Evolutionary conservation across 129 eudicot species (phyloP), one percentile per base, ranked within the genome.

Genomic region (Artemisia tridentata): DNA sequence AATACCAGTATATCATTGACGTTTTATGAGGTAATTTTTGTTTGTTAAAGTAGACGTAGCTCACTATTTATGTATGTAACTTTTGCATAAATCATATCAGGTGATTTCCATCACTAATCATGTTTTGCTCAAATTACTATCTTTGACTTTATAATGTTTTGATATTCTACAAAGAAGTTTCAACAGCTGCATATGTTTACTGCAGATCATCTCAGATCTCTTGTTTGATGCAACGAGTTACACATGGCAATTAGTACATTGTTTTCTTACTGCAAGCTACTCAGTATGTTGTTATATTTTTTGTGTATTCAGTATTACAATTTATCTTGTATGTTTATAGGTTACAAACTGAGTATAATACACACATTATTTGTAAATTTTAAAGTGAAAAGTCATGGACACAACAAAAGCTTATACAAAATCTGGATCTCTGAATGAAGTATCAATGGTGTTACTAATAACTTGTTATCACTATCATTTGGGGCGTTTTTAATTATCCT

Each of bases 391-490:
- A 63, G 88, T 86, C 62, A 86, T 89, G 96, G 96, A 89, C 79
- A 86, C 78, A 58, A 93, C 96, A 47, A 89, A 86, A 73, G 67
- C 77, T 41, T 41, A 80, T 80, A 86, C 96, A 52, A 83, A 80
- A 60, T 89, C 90, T 78, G 96, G 96, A 78, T 72, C 88, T 58
- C 86, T 89, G 49, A 89, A 89, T 45, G 90, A 89, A 86, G 81
- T 82, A 72, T 89, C 96, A 67, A 89, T 84, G 96, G 96, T 89
- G 81, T 48, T 89, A 79, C 83, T 86, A 89, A 89, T 77, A 89
- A 89, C 78, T 25, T 78, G 41, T 57, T 89, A 72, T 89, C 96
- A 0, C 71, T 89, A 73, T 93, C 96, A 15, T 82, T 89, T 80
- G 96, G 80, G 12, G 58, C 78, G 48, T 68, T 82, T 82, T 78